Base-by-base conservation (phyloP, 2,329 filamentous ascomycete species). In the Xylariaceae sp. region DNA sequence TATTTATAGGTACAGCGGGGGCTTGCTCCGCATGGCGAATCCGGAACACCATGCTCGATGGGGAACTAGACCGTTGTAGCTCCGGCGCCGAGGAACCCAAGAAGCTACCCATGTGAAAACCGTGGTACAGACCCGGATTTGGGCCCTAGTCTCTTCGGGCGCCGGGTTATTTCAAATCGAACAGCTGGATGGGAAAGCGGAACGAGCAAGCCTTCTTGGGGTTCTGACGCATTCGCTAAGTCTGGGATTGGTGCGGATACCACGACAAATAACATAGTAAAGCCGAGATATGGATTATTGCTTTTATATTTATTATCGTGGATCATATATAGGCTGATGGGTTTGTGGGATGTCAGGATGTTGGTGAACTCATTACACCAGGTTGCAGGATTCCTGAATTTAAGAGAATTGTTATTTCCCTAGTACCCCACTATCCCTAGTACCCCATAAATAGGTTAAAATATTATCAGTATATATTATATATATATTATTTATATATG, bases 151-250 rank as follows among this genome's bases (percentile, higher is more conserved):
- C 51, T 32, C 40, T 60, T 26, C 57, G 54, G 57, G 54, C 10
- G 23, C 48, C 54, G 54, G 57, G 57, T 54, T 54, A 60, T 60
- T 60, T 60, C 48, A 48, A 48, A 48, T 60, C 54, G 51, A 60
- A 60, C 48, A 56, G 41, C 54, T 48, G 50, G 50, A 52, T 49
- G 52, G 42, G 40, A 48, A 46, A 48, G 43, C 23, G 16, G 44
- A 43, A 46, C 26, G 45, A 45, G 16, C 40, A 23, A 14, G 48
- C 16, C 9, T 37, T 47, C 44, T 49, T 41, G 10, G 49, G 19
- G 29, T 16, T 43, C 48, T 20, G 21, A 41, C 41, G 18, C 43
- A 23, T 46, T 18, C 20, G 32, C 40, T 42, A 23, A 40, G 40
- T n/a, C 29, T 42, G 19, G 53, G 50, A 60, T 60, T 60, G 57